Conservation (phyloP, 768 basidiomycete species). For the Russula earlei region DNA sequence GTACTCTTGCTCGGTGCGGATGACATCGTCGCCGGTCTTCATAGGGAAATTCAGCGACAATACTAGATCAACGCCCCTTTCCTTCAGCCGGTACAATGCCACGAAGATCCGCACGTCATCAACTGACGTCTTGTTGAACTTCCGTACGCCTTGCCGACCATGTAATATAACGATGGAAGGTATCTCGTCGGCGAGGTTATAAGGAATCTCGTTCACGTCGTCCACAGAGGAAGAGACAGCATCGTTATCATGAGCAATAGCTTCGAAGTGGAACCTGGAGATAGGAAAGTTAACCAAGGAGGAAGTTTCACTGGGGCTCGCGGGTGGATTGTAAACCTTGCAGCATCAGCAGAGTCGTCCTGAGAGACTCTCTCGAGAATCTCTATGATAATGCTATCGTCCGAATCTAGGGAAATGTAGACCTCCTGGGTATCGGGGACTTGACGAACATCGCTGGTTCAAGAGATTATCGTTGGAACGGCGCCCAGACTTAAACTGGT, state of each 20-base stretch:
- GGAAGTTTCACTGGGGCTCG: neutral
- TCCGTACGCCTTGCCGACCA: conserved; percentile 65
- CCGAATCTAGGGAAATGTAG: conserved; percentile 60
- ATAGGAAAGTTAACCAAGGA: conserved; percentile 13
- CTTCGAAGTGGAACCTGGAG: conserved; percentile 83
- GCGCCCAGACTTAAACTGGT: neutral
- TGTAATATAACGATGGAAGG: conserved; percentile 51
- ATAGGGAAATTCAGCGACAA: conserved; percentile 77
- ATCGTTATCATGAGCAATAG: conserved; percentile 85
- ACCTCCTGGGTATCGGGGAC: conserved; percentile 95
- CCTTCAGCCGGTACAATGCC: conserved; percentile 69
- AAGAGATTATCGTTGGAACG: neutral
- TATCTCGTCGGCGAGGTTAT: conserved; percentile 39
- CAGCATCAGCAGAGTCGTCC: conserved; percentile 48
- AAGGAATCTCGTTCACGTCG: conserved; percentile 31
- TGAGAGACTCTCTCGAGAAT: conserved; percentile 64
- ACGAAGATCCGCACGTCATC: conserved; percentile 73
- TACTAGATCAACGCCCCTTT: conserved; percentile 71
- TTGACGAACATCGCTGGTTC: conserved; percentile 56
- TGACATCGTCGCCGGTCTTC: conserved; percentile 35
- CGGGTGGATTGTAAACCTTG: conserved; percentile 40
- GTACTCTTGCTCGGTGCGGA: conserved; percentile 32
- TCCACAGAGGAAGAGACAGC: conserved; percentile 45
- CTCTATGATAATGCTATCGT: conserved; percentile 75
- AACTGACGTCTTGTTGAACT: conserved; percentile 54